These are phyloP conservation scores for Bidens hawaiensis DNA, from an alignment of 140 eudicot species.

Conservation along the genomic window DNA sequence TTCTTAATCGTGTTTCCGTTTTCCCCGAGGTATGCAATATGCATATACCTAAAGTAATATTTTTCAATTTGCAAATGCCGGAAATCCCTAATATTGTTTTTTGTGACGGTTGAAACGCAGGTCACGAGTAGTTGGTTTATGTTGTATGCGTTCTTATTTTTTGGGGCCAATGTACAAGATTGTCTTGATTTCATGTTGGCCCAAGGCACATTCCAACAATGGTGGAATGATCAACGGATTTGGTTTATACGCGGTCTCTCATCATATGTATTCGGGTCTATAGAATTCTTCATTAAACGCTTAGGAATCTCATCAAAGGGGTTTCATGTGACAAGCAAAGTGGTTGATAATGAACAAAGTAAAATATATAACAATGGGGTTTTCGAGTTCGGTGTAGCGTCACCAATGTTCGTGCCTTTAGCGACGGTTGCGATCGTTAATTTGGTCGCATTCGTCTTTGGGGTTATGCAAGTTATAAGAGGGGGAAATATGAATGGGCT, in stretches of 20 bases:
- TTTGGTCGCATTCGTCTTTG: constrained; percentile 24
- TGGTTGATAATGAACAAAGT: constrained; percentile 44
- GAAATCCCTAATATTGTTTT: neutral
- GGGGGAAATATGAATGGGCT: constrained; percentile 30
- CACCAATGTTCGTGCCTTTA: constrained; percentile 63
- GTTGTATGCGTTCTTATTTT: constrained; percentile 42
- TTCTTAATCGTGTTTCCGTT: constrained; percentile 33
- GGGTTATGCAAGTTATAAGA: constrained; percentile 10
- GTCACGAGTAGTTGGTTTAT: constrained; percentile 37
- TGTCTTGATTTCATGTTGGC: constrained; percentile 46
- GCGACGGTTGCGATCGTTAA: constrained; percentile 43
- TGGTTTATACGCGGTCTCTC: constrained; percentile 58
- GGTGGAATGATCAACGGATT: constrained; percentile 75
- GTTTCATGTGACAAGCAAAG: constrained; percentile 63
- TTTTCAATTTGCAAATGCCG: neutral
- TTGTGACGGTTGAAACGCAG: constrained; percentile 19
- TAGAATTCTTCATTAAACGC: constrained; percentile 36
- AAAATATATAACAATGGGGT: constrained; percentile 53
- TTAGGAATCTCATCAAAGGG: constrained; percentile 50
- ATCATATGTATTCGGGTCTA: constrained; percentile 42
- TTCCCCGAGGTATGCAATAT: constrained; percentile 65
- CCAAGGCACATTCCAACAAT: constrained; percentile 41
- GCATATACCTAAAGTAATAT: neutral
- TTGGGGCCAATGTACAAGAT: constrained; percentile 60
- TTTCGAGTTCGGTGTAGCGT: constrained; percentile 54